phyloP scores from a whole-genome alignment of 2,329 filamentous ascomycete species.

The Eurotiales sp. region DNA sequence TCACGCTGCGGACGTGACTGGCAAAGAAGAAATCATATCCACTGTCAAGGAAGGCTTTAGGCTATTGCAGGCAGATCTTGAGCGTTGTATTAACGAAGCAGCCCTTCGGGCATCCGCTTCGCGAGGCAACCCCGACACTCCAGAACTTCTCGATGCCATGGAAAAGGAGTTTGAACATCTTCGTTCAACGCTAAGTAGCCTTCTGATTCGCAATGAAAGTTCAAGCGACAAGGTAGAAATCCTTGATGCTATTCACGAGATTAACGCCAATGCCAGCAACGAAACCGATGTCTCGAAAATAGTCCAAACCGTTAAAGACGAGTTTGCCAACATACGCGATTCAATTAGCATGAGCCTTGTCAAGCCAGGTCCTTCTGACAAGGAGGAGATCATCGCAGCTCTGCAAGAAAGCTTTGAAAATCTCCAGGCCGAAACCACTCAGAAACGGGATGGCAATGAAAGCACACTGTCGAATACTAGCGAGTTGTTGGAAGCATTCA shows the following conservation, averaged over 20 bases:
- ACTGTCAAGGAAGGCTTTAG: constrained; percentile 62
- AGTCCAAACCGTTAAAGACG: constrained; percentile 51
- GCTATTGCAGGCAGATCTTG: constrained; percentile 57
- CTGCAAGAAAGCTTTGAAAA: constrained; percentile 42
- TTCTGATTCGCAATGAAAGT: constrained; percentile 60
- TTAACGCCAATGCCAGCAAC: constrained; percentile 26
- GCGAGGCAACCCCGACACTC: constrained; percentile 54
- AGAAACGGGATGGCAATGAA: constrained; percentile 48
- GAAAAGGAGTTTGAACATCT: constrained; percentile 79
- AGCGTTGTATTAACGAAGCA: constrained; percentile 48
- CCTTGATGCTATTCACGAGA: constrained; percentile 57
- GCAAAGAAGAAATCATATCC: constrained; percentile 75
- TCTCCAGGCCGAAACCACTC: constrained; percentile 50
- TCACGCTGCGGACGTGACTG: constrained; percentile 62
- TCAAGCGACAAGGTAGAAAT: constrained; percentile 58
- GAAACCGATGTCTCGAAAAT: constrained; percentile 31
- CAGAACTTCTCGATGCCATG: constrained; percentile 67
- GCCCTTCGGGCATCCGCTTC: constrained; percentile 28
- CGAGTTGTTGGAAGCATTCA: constrained; percentile 59
- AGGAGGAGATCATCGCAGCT: constrained; percentile 62
- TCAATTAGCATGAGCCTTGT: constrained; percentile 52
- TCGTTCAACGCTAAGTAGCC: constrained; percentile 69
- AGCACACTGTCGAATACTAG: constrained; percentile 52
- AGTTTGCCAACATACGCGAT: constrained; percentile 60
- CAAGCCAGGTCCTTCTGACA: constrained; percentile 46